These are phyloP conservation scores for Claviceps humidiphila DNA, from an alignment of 2,329 filamentous ascomycete species.

Conservation along the genomic window DNA sequence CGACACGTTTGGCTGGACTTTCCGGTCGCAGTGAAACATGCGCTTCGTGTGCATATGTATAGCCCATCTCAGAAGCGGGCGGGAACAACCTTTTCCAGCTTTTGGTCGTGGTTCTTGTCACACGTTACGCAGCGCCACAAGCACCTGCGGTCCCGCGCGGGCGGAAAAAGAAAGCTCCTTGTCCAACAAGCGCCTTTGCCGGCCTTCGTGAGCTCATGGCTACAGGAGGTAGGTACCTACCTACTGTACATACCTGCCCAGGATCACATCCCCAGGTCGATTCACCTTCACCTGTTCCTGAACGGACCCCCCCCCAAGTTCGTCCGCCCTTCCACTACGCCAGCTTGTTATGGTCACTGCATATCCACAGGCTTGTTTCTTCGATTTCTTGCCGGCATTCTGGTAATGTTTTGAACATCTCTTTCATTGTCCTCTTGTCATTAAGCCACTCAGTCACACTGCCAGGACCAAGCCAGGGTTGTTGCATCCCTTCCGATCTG, in stretches of 20 bases:
- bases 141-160: neutral
- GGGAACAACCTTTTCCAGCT: neutral
- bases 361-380: too few relatives aligned
- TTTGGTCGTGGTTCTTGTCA: neutral
- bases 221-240: too few relatives aligned
- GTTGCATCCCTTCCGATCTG: neutral
- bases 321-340: too few relatives aligned
- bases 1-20: slow-evolving; percentile 3
- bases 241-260: too few relatives aligned
- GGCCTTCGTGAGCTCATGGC: neutral
- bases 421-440: neutral
- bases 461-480: neutral
- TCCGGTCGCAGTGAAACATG: slow-evolving; percentile 2
- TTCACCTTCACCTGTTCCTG: too few relatives aligned
- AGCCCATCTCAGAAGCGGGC: neutral
- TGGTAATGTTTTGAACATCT: too few relatives aligned
- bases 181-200: slow-evolving; percentile 1
- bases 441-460: neutral
- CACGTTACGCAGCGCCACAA: neutral
- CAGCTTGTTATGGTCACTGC: too few relatives aligned
- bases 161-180: neutral
- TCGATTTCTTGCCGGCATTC: too few relatives aligned
- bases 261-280: too few relatives aligned
- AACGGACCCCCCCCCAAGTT: too few relatives aligned
- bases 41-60: neutral